These are phyloP conservation scores for Lablab purpureus DNA, from an alignment of 306 rosid genomes.

Conservation along the genomic window DNA sequence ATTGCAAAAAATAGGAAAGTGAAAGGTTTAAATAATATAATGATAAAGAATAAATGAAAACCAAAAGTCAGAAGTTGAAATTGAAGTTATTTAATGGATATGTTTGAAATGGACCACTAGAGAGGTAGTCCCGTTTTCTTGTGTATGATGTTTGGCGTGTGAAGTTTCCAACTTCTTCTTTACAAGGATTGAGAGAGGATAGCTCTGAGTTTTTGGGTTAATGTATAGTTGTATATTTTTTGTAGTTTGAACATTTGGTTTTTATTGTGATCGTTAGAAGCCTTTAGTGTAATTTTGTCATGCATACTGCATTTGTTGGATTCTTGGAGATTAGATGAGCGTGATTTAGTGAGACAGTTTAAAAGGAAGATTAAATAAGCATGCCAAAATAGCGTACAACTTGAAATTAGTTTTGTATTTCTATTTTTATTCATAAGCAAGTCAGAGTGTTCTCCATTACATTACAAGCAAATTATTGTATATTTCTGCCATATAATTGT, in stretches of 20 bases:
- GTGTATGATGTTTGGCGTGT: background rate
- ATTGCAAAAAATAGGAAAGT: background rate
- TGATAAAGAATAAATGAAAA: background rate
- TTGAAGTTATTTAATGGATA: background rate
- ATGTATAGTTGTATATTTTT: background rate
- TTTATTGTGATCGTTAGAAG: background rate
- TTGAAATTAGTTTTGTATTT: background rate
- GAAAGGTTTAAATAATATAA: background rate
- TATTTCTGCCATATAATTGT: background rate
- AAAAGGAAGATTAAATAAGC: constrained; percentile 12
- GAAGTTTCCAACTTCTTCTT: background rate
- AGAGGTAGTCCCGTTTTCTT: background rate
- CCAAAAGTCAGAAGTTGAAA: background rate
- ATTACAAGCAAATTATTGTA: background rate
- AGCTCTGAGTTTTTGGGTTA: background rate
- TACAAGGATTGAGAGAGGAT: background rate
- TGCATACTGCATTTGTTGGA: background rate
- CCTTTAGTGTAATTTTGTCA: background rate
- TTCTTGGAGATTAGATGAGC: constrained; percentile 1
- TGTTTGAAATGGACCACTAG: background rate
- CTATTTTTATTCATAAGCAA: background rate
- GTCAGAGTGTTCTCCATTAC: background rate
- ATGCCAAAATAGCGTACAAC: background rate
- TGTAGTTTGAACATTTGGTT: background rate
- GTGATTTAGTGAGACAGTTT: background rate